phyloP scores from a whole-genome alignment of 176 grass and related monocot species.

The Avena sativa region DNA sequence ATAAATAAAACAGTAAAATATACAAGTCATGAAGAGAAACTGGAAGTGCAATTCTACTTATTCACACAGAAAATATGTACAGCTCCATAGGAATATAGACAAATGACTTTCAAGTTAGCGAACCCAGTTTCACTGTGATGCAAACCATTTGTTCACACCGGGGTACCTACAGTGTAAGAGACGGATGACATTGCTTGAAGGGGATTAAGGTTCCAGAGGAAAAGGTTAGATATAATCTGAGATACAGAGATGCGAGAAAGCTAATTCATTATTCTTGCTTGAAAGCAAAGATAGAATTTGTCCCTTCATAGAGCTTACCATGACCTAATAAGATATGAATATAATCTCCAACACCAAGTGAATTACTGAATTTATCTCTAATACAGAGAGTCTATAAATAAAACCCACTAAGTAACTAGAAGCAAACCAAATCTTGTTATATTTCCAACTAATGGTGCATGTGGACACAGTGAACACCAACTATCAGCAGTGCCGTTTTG shows the following conservation, averaged over 20 bases:
- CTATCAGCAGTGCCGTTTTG: not conserved
- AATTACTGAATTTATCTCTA: not conserved
- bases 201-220: not conserved
- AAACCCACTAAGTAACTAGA: not conserved
- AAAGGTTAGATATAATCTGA: not conserved
- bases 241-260: constrained; percentile 16
- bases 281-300: constrained; percentile 11
- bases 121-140: not conserved
- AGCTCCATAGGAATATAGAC: constrained; percentile 1
- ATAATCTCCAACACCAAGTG: not conserved
- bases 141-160: constrained; percentile 6
- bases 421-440: not conserved
- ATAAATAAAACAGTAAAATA: constrained; percentile 22
- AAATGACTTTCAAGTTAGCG: not conserved
- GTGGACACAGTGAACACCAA: not conserved
- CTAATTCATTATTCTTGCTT: constrained; percentile 32
- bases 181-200: not conserved
- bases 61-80: constrained; percentile 8
- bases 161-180: not conserved
- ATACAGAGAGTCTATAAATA: not conserved
- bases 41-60: constrained; percentile 19
- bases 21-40: constrained; percentile 13
- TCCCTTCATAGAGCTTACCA: constrained; percentile 6
- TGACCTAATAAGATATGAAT: not conserved
- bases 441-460: constrained; percentile 12